Base-by-base conservation (phyloP, 139 green algal species). In the Tetradesmus lagerheimii region DNA sequence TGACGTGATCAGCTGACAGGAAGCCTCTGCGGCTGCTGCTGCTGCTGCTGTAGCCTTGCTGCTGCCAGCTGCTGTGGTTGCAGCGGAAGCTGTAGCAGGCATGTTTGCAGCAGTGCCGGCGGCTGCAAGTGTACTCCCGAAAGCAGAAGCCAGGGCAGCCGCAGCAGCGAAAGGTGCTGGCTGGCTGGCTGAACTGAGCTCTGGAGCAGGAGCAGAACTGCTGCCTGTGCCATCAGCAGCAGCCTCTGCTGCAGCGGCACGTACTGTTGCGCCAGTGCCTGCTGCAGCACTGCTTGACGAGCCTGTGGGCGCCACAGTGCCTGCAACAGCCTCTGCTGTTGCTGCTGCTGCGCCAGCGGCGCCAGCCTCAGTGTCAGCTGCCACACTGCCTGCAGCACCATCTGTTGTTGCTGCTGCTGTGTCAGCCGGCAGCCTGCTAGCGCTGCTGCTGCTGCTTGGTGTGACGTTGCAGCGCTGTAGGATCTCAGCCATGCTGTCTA, bases 401-500 rank as follows among this genome's bases (percentile, higher is more conserved):
- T 38, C 41, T 74, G 15, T 47, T 71, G 27, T 47, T 74, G 45
- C 80, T 86, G 38, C 80, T 84, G 39, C 41, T 29, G 23, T 38
- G n/a, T 43, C 43, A 9, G 1, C 25, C 27, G 67, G 41, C 79
- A 39, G 79, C 25, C 37, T 82, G 76, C 9, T 82, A 35, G 18
- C 15, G 34, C 75, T 34, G 78, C 78, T 71, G 80, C 45, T 20
- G 29, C 11, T 41, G 80, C 45, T 43, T 20, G 41, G 27, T 67
- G 18, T 85, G 38, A 79, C 82, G 20, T 11, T 37, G 57, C 82
- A 87, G 53, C 82, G 35, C 34, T 39, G 35, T 18, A 87, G 82
- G 29, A 87, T 53, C 82, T 87, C 82, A 39, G 57, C 35, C 82
- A 87, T 35, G 57, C 57, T 62, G 82, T 87, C 82, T 25, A 87